Evolutionary conservation across 176 grass and related monocot genomes (phyloP).

Genomic region (Ampelocalamus luodianensis): DNA sequence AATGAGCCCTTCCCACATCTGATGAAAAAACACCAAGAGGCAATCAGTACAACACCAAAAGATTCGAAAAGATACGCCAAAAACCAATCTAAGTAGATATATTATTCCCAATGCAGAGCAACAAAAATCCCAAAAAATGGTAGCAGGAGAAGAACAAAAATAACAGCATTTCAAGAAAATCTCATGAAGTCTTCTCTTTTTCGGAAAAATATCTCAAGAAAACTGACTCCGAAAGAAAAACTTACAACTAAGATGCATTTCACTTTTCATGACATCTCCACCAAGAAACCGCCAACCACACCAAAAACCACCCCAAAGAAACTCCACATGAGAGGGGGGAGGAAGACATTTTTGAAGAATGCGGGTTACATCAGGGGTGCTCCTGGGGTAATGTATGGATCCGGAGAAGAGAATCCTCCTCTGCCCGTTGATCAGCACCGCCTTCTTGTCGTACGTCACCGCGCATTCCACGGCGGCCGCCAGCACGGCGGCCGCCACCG

Average conservation of each 20-base stretch:
- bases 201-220: background rate
- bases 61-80: background rate
- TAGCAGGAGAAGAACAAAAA: background rate
- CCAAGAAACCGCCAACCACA: constrained; percentile 15
- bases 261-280: constrained; percentile 21
- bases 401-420: constrained; percentile 94
- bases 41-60: background rate
- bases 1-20: constrained; percentile 99
- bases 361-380: constrained; percentile 80
- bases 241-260: background rate
- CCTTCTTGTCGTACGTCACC: constrained; percentile 90
- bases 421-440: constrained; percentile 81
- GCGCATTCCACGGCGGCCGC: constrained; percentile 55
- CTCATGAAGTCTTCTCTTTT: background rate
- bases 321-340: background rate
- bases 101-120: background rate
- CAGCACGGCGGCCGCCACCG: constrained; percentile 36
- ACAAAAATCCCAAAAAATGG: background rate
- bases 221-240: background rate
- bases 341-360: constrained; percentile 29
- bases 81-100: no score
- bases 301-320: constrained; percentile 32
- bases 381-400: constrained; percentile 98
- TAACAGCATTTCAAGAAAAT: constrained; percentile 31
- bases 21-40: constrained; percentile 27